Conservation (phyloP, 257 asterid genomes). For the Coffea canephora region DNA sequence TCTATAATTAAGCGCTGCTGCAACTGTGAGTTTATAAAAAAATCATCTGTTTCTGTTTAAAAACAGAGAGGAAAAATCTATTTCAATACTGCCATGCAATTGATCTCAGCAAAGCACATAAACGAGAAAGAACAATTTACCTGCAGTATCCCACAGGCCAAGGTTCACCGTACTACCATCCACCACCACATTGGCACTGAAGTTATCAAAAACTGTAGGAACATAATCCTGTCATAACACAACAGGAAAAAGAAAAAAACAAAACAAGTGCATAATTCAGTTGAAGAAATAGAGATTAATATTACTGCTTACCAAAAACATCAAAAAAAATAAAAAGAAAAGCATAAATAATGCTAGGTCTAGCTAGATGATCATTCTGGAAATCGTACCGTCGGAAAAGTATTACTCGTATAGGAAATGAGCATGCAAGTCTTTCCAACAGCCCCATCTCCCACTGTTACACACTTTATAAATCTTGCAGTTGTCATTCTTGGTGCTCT, state of each 20-base stretch:
- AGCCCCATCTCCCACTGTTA: constrained; percentile 83
- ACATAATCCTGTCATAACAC: constrained; percentile 58
- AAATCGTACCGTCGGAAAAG: constrained; percentile 61
- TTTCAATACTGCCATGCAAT: not conserved
- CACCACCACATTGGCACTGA: constrained; percentile 85
- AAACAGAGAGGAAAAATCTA: not conserved
- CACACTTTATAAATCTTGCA: constrained; percentile 71
- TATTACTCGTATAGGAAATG: constrained; percentile 79
- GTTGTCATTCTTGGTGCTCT: constrained; percentile 41
- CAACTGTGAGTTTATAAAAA: too few relatives aligned
- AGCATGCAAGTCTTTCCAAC: constrained; percentile 91
- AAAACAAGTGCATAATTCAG: not conserved
- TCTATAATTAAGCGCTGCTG: too few relatives aligned
- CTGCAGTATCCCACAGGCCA: constrained; percentile 95
- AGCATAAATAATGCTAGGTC: not conserved
- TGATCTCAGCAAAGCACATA: not conserved
- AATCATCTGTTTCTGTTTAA: too few relatives aligned
- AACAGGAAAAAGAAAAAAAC: not conserved
- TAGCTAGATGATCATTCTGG: not conserved
- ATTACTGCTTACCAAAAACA: not conserved
- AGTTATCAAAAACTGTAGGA: constrained; percentile 85
- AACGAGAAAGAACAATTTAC: constrained; percentile 17
- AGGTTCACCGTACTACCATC: constrained; percentile 85
- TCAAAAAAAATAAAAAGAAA: not conserved
- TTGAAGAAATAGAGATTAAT: not conserved